These are phyloP conservation scores for Mollisiaceae sp. DNA, from an alignment of 2,329 filamentous ascomycete genomes.

Conservation along the genomic window DNA sequence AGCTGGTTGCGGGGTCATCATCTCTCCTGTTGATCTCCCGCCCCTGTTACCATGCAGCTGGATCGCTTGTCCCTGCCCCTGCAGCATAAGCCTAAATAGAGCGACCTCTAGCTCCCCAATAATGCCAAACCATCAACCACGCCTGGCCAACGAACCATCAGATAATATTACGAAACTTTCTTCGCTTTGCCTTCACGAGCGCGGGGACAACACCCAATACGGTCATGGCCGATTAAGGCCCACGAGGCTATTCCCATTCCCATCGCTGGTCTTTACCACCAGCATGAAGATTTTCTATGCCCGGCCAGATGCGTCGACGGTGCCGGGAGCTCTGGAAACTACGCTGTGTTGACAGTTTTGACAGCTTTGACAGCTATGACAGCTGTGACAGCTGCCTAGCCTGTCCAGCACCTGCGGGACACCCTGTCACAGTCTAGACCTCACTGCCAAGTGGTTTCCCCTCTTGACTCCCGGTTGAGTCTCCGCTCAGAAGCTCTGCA, in stretches of 20 bases:
- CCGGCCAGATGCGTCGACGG: background rate
- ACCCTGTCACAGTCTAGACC: background rate
- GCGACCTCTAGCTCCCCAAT: background rate
- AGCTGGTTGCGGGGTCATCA: background rate
- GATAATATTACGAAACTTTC: background rate
- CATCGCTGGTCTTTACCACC: background rate
- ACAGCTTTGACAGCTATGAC: background rate
- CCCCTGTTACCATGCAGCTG: background rate
- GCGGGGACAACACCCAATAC: background rate
- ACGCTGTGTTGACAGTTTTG: background rate
- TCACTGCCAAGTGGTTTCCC: background rate
- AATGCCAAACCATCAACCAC: constrained; percentile 2
- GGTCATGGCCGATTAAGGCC: background rate
- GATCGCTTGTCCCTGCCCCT: background rate
- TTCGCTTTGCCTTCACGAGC: background rate
- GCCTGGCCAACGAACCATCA: background rate
- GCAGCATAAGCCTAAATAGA: constrained; percentile 6
- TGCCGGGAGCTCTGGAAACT: background rate
- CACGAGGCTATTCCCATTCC: background rate
- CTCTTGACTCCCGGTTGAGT: background rate
- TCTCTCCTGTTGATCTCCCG: constrained; percentile 7
- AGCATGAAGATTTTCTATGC: background rate
- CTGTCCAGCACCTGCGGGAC: too few relatives aligned
- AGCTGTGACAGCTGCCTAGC: background rate
- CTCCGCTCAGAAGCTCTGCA: background rate